Base-by-base conservation (phyloP, 192 early-diverging fungal genomes). In the Coemansia nantahalensis region DNA sequence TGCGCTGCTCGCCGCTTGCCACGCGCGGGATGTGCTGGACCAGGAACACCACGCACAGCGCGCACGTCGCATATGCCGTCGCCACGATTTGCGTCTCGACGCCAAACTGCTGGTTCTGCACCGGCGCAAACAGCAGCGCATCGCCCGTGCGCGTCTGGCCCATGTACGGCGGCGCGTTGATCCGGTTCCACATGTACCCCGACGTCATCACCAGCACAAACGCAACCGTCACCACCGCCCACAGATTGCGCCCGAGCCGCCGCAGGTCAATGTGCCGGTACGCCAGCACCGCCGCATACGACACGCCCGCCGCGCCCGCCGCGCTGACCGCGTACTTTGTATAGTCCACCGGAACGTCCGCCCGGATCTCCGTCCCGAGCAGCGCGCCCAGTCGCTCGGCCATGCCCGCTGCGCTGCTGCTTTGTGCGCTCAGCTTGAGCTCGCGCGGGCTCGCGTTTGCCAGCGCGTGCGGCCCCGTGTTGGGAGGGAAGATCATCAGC, bases 61-160 rank as follows among this genome's bases (percentile, higher is more conserved):
- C 68, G 32, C 74, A 65, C 6, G 58, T 43, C 1, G 67, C 74
- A 36, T 77, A 77, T n/a, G 60, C 53, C 1, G 54, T 46, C 0
- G 74, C 66, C n/a, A 77, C 63, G 15, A 77, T 71, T 59, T 77
- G 74, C 19, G 74, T 71, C 50, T 77, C 74, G 1, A 77, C 56
- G 16, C 52, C 68, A 36, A 48, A 77, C 45, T 77, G 74, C 59
- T 70, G 63, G 69, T 32, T 56, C 39, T 70, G 61, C 5, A 44
- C 42, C 17, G 74, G 74, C 24, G 54, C 54, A 62, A 77, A 69
- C 45, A 70, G 59, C 13, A 62, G 45, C 14, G 33, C 48, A 17
- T 77, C 68, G 36, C 68, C 61, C 24, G 31, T 31, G 15, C 63
- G 48, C 44, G 67, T 34, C 51, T 65, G 64, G 11, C 74, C 74